Base-by-base conservation (phyloP, 2,329 filamentous ascomycete genomes). In the Botrytis paeoniae region DNA sequence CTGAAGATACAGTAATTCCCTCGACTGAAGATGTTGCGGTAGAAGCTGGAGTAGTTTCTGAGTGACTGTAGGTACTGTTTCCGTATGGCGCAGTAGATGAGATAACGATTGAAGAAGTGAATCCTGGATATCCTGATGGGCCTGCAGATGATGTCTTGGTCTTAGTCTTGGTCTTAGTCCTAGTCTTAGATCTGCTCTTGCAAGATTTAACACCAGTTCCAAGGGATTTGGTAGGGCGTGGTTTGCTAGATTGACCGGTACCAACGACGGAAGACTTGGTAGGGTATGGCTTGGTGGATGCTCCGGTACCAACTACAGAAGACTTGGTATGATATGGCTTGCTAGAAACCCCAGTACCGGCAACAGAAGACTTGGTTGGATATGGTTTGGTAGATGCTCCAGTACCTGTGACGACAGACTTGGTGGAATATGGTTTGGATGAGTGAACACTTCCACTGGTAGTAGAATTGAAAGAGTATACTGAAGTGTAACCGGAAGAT, bases 161-260 rank as follows among this genome's bases (percentile, higher is more conserved):
- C 59, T 62, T 70, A 12, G 69, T 63, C 41, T 71, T 73, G 25
- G 76, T 78, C 29, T 48, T 48, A n/a, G 76, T 78, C 32, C n/a
- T 51, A 16, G 25, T 32, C 43, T 71, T 71, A 2, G 37, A 64
- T 48, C 22, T 45, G 22, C 41, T 25, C 43, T 51, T 51, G 57
- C 57, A 63, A 59, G 48, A 59, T 20, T 41, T 41, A 18, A 59
- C 37, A 35, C 69, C 43, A 7, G 59, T 70, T 64, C 57, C 59
- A 20, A 60, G 35, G 8, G 54, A 37, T 25, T 70, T 70, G 41
- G 32, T 63, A 22, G 69, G 20, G 29, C n/a, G 35, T 39, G 59
- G 43, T 32, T 37, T 54, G 29, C 54, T 63, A n/a, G 69, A 63
- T n/a, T 63, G 29, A 22, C 57, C 39, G 3, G 69, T 63, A 48